Conservation (phyloP, 2,329 filamentous ascomycete genomes). For the Xylariaceae sp. region DNA sequence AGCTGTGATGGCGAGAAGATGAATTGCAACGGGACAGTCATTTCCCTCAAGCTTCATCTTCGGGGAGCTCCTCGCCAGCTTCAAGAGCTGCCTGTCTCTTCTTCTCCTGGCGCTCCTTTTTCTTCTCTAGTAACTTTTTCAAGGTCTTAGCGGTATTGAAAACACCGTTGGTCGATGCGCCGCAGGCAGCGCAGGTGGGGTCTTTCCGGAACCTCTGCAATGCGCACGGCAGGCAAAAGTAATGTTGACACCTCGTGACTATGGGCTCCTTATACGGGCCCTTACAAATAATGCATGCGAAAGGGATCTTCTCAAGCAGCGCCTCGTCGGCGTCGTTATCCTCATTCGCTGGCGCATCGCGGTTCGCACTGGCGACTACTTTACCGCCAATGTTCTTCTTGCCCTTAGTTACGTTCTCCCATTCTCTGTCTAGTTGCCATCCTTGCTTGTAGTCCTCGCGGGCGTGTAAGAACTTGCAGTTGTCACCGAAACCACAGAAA, state of each 20-base stretch:
- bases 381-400: constrained; percentile 59
- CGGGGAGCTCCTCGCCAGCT: constrained; percentile 45
- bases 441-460: constrained; percentile 80
- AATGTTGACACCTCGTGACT: constrained; percentile 87
- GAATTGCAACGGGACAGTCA: constrained; percentile 3
- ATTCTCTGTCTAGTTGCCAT: constrained; percentile 92
- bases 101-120: constrained; percentile 56
- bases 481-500: constrained; percentile 66
- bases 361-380: constrained; percentile 55
- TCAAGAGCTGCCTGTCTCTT: constrained; percentile 50
- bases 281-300: constrained; percentile 83
- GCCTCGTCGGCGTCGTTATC: constrained; percentile 59
- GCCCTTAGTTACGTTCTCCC: constrained; percentile 77
- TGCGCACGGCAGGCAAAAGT: constrained; percentile 91
- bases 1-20: neutral
- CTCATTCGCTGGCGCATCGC: constrained; percentile 37
- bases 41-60: constrained; percentile 36
- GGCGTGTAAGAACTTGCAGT: constrained; percentile 75
- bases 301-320: constrained; percentile 77
- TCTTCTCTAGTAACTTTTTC: constrained; percentile 72
- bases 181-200: constrained; percentile 80
- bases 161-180: constrained; percentile 77
- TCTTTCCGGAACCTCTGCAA: constrained; percentile 81
- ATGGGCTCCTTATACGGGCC: constrained; percentile 73
- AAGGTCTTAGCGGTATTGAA: constrained; percentile 85